Conservation (phyloP, 441 rosid genomes). For the California macrophylla region DNA sequence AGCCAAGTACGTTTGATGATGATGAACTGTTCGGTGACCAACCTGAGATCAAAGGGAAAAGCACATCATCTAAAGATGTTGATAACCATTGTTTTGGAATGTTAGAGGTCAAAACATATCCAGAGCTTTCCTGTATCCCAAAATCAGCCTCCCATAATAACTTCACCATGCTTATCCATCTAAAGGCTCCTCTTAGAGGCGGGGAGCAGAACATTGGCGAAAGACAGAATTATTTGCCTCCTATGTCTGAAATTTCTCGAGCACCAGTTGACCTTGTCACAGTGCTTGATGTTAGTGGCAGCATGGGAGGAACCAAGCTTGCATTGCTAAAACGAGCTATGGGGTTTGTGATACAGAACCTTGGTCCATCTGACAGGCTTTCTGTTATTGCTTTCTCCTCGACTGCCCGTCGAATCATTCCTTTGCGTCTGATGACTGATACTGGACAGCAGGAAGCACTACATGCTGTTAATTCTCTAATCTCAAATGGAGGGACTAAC, state of each 20-base stretch:
- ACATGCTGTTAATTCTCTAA: constrained; percentile 50
- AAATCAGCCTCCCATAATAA: constrained; percentile 34
- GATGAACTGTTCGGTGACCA: constrained; percentile 41
- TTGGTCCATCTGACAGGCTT: constrained; percentile 56
- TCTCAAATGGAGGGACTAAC: constrained; percentile 60
- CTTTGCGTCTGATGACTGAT: constrained; percentile 58
- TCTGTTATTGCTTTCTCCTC: constrained; percentile 62
- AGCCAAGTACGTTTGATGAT: constrained; percentile 47
- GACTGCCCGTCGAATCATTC: constrained; percentile 53
- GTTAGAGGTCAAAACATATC: constrained; percentile 40
- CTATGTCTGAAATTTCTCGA: constrained; percentile 32
- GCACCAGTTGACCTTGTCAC: constrained; percentile 64
- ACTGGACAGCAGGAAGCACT: constrained; percentile 49
- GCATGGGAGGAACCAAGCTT: constrained; percentile 70
- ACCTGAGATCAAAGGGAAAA: constrained; percentile 20
- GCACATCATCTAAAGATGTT: constrained; percentile 9
- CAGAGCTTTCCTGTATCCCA: constrained; percentile 44
- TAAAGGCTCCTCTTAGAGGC: constrained; percentile 43
- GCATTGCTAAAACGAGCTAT: constrained; percentile 66
- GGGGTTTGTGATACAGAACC: constrained; percentile 74
- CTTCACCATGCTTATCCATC: constrained; percentile 47
- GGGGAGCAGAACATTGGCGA: constrained; percentile 12
- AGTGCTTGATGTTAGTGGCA: constrained; percentile 70
- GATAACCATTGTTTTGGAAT: constrained; percentile 23
- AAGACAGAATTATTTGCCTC: constrained; percentile 15